Conservation (phyloP, 257 asterid species). For the Solanum ossicruentum region DNA sequence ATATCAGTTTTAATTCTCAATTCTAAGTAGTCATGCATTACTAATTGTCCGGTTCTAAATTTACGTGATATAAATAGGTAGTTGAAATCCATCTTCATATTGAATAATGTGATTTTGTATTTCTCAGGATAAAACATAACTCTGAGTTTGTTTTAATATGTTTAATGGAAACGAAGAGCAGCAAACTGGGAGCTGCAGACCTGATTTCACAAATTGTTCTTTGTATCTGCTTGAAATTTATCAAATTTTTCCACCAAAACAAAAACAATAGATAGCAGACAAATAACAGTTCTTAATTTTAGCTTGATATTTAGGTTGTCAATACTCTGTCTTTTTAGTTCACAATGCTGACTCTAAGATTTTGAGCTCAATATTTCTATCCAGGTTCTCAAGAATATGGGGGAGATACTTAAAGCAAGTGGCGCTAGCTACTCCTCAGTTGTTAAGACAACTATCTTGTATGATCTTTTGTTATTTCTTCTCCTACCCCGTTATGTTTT, state of each 20-base stretch:
- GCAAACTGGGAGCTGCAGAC: neutral
- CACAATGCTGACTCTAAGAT: neutral
- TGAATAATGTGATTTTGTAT: neutral
- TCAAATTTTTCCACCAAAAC: neutral
- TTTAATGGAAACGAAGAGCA: neutral
- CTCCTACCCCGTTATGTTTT: neutral
- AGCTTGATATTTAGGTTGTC: neutral
- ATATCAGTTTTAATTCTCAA: neutral
- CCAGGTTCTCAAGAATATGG: constrained; percentile 92
- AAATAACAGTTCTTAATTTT: neutral
- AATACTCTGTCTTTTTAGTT: neutral
- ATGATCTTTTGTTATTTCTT: constrained; percentile 8
- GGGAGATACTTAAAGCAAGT: constrained; percentile 92
- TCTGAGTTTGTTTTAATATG: neutral
- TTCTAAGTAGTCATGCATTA: neutral
- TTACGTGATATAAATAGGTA: neutral
- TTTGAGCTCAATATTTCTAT: neutral
- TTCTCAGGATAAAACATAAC: neutral
- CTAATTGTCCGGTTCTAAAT: neutral
- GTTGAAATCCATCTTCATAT: neutral
- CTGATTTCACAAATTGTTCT: neutral
- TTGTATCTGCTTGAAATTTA: neutral
- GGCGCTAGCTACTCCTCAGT: constrained; percentile 85
- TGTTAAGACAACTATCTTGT: constrained; percentile 98
- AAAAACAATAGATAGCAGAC: neutral